Evolutionary conservation across 441 rosid species (phyloP), one percentile per base, ranked within the genome.

Genomic region (Croton setiger): DNA sequence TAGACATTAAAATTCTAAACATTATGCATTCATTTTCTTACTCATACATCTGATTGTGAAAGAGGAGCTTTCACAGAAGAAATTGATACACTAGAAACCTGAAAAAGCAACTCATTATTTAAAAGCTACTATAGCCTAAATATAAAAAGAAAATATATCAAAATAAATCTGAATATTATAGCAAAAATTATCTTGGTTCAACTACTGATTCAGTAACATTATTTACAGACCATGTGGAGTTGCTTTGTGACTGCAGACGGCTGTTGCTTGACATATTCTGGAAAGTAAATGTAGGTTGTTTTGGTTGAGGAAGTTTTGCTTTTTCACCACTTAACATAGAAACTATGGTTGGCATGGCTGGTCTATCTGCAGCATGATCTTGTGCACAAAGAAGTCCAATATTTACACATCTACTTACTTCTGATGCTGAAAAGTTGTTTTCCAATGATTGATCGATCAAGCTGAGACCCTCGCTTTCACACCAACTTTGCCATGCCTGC

Each of bases 401-500:
- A 60, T 69, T 60, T 60, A 69, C 72, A 48, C 72, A 69, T 36
- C 66, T 47, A 43, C 23, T 51, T 76, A 74, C 53, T 71, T 53
- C 77, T 79, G 23, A 54, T 23, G 62, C 69, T n/a, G 62, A 71
- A 90, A 88, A 55, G n/a, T n/a, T 11, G 64, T 64, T 21, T 35
- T 60, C 51, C 66, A 69, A 4, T 60, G 66, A 57, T 60, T 69
- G 65, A 21, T 85, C 79, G 5, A n/a, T n/a, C n/a, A n/a, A n/a
- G n/a, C n/a, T n/a, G n/a, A n/a, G n/a, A n/a, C n/a, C n/a, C n/a
- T n/a, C n/a, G n/a, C n/a, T n/a, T n/a, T n/a, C n/a, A n/a, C 54
- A 71, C 87, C 87, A 81, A 3, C 74, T 64, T 58, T 68, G 70
- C 87, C 87, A 85, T 4, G 82, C 86, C 87, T 83, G 82, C 69